Evolutionary conservation across 2,329 filamentous ascomycete genomes (phyloP).

Genomic region (Nannizzia gypsea): DNA sequence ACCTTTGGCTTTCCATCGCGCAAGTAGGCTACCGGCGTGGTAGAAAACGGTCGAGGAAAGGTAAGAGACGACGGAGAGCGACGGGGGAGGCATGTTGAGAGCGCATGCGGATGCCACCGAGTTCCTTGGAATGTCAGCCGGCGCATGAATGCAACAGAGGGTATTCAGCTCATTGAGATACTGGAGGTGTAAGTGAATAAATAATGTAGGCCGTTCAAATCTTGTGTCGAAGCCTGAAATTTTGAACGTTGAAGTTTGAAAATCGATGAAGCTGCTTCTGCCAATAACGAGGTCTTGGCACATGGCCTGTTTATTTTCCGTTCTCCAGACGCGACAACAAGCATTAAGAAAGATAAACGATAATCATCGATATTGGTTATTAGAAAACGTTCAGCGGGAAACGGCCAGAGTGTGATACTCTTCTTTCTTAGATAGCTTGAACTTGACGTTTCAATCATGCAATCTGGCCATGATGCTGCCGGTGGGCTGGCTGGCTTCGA

Average conservation of each 20-base stretch:
- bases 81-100: constrained; percentile 21
- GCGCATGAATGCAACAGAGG: constrained; percentile 30
- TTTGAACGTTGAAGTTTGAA: not conserved
- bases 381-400: not conserved
- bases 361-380: not conserved
- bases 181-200: not conserved
- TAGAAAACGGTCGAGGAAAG: constrained; percentile 23
- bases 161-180: constrained; percentile 24
- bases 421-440: not conserved
- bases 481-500: constrained; percentile 18
- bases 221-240: not conserved
- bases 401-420: not conserved
- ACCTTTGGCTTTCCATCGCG: constrained; percentile 27
- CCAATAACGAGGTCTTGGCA: constrained; percentile 2
- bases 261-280: not conserved
- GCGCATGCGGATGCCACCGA: constrained; percentile 34
- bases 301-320: not conserved
- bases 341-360: not conserved
- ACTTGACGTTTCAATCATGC: not conserved
- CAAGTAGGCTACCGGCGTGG: constrained; percentile 21
- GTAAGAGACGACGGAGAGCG: constrained; percentile 12
- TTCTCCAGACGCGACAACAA: not conserved
- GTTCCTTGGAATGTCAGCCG: constrained; percentile 32
- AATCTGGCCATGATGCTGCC: not conserved
- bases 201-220: constrained; percentile 2